A percentile compares a stretch with the other conserved stretches of the same genome.
These are phyloP conservation scores for Colletotrichum siamense DNA, from an alignment of 2,329 filamentous ascomycete species.

Conservation along the genomic window DNA sequence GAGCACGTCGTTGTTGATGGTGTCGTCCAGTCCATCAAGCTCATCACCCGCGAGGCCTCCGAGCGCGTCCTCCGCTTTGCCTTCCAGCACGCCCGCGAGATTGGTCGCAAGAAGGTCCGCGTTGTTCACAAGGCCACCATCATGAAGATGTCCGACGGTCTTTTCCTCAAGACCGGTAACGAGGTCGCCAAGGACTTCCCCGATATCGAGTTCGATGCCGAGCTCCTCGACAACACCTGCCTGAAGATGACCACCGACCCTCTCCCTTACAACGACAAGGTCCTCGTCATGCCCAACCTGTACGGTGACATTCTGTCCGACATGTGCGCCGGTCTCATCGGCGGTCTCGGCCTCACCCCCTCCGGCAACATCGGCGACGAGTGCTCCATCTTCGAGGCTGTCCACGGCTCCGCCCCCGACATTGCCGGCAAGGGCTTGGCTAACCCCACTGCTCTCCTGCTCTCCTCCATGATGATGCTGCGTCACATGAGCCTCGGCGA, in stretches of 20 bases:
- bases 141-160: conserved; percentile 99
- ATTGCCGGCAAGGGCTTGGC: conserved; percentile 95
- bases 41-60: conserved; percentile 93
- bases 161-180: conserved; percentile 88
- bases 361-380: conserved; percentile 99
- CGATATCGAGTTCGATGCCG: conserved; percentile 92
- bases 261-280: conserved; percentile 97
- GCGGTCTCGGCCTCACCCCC: conserved; percentile 94
- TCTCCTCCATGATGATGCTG: conserved; percentile 99
- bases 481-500: conserved; percentile 93
- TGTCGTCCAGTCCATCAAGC: conserved; percentile 99
- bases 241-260: conserved; percentile 98
- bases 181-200: conserved; percentile 96
- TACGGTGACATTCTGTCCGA: conserved; percentile 99
- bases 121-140: conserved; percentile 99
- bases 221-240: conserved; percentile 99
- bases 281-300: conserved; percentile 96
- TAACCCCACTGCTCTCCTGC: conserved; percentile 95
- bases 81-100: conserved; percentile 95
- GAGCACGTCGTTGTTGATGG: conserved; percentile 98
- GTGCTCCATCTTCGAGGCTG: conserved; percentile 99
- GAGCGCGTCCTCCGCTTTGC: conserved; percentile 97
- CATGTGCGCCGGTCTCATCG: conserved; percentile 98
- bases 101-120: conserved; percentile 95
- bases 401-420: conserved; percentile 96